Evolutionary conservation across 1,284 basidiomycete genomes (phyloP), one percentile per base, ranked within the genome.

Genomic region (Puccinia triticina): DNA sequence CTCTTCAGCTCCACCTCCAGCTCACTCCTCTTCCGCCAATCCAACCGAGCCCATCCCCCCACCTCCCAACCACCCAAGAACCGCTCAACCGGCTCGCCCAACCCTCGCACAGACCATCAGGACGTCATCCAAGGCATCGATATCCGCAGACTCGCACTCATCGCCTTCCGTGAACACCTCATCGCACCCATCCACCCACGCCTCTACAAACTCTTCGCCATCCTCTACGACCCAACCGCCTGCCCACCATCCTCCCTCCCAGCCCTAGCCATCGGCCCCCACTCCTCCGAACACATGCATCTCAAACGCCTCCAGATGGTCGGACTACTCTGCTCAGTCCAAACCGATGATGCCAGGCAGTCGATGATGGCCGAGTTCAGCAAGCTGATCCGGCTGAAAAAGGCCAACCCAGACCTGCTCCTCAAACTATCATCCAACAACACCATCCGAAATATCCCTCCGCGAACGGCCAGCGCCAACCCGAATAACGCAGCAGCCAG

Each of bases 221-320:
- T 69, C 4, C 53, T 80, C 37, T 80, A 80, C 40, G 77, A 80
- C 61, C 37, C 75, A 2, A 29, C 29, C 29, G 37, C 50, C 23
- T 16, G 7, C 34, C 29, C 75, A 64, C 26, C 37, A 66, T 55
- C 64, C 4, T 26, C 48, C 29, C 0, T 11, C 11, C 46, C 50
- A 18, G 16, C 26, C 10, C 4, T 16, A 29, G 18, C 53, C 50
- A 16, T 69, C 37, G 26, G 40, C 37, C 11, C 40, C 43, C 43
- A 43, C n/a, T 37, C 37, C 53, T 34, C 48, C 11, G 77, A 80
- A 23, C 64, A 55, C 18, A 69, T 69, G 26, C 77, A 80, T 72
- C 53, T 72, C 55, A 80, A 80, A 80, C 16, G 77, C 32, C 29
- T 80, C 2, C 77, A 80, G 43, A 80, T 80, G 77, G 40, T 80